phyloP scores from a whole-genome alignment of 176 grass and related monocot genomes.

The Phoenix dactylifera region DNA sequence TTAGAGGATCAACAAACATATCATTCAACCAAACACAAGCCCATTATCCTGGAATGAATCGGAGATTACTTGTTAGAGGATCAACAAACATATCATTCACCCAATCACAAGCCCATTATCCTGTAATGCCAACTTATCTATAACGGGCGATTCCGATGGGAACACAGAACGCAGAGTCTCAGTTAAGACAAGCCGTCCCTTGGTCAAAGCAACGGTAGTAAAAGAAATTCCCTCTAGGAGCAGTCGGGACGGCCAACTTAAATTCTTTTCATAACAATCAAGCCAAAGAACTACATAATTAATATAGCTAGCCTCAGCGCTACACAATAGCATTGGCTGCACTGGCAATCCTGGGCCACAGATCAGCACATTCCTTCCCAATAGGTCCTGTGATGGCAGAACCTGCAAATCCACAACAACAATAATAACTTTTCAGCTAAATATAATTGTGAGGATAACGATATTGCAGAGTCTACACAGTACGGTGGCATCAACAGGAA shows the following conservation, averaged over 20 bases:
- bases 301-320: slow-evolving; percentile 3
- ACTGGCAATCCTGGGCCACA: slow-evolving; percentile 87
- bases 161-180: too few species aligned
- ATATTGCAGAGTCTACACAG: background rate
- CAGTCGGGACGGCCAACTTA: background rate
- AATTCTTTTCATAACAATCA: background rate
- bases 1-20: too few species aligned
- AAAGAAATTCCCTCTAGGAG: background rate
- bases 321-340: slow-evolving; percentile 77
- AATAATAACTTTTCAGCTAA: background rate
- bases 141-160: too few species aligned
- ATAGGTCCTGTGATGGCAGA: slow-evolving; percentile 92
- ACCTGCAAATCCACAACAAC: slow-evolving; percentile 16
- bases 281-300: slow-evolving; percentile 10
- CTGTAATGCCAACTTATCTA: too few species aligned
- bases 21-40: too few species aligned
- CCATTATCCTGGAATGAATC: too few species aligned
- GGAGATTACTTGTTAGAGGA: too few species aligned
- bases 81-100: too few species aligned
- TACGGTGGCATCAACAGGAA: too few species aligned
- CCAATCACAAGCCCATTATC: too few species aligned
- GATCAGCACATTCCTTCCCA: slow-evolving; percentile 84
- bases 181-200: too few species aligned
- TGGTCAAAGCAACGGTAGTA: too few species aligned
- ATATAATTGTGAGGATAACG: background rate